phyloP scores from a whole-genome alignment of 208 protist species.

The Entamoeba histolytica region DNA sequence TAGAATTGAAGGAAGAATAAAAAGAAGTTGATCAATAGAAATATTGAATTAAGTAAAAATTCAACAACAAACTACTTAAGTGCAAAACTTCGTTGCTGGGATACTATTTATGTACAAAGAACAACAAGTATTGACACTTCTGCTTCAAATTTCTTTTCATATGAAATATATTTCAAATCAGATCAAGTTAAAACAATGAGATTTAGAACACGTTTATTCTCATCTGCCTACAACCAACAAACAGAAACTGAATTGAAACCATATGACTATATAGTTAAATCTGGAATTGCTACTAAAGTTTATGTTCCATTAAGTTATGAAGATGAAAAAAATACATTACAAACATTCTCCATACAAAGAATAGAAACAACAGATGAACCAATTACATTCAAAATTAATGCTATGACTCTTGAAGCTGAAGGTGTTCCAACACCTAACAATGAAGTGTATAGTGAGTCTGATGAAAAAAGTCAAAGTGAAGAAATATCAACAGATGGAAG shows the following conservation, averaged over 20 bases:
- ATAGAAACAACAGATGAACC: background rate
- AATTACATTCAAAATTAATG: background rate
- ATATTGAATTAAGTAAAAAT: background rate
- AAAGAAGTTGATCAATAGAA: background rate
- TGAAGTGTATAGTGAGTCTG: background rate
- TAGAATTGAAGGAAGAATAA: no score
- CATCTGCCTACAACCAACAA: background rate
- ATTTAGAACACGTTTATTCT: background rate
- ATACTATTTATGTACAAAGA: background rate
- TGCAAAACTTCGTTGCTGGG: background rate
- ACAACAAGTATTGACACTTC: background rate
- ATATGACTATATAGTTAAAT: background rate
- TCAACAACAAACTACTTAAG: background rate
- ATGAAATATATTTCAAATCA: background rate
- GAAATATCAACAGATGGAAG: background rate
- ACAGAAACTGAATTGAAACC: background rate
- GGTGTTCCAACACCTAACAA: background rate
- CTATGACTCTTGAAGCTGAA: background rate
- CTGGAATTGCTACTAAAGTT: background rate
- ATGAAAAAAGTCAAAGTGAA: background rate
- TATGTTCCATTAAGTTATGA: background rate
- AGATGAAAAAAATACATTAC: background rate
- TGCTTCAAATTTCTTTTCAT: background rate
- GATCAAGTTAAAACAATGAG: background rate
- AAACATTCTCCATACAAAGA: background rate